Percentiles rank a stretch among this genome's conserved stretches.
These are phyloP conservation scores for Neofusicoccum ribis DNA, from an alignment of 2,329 filamentous ascomycete genomes.

Conservation along the genomic window DNA sequence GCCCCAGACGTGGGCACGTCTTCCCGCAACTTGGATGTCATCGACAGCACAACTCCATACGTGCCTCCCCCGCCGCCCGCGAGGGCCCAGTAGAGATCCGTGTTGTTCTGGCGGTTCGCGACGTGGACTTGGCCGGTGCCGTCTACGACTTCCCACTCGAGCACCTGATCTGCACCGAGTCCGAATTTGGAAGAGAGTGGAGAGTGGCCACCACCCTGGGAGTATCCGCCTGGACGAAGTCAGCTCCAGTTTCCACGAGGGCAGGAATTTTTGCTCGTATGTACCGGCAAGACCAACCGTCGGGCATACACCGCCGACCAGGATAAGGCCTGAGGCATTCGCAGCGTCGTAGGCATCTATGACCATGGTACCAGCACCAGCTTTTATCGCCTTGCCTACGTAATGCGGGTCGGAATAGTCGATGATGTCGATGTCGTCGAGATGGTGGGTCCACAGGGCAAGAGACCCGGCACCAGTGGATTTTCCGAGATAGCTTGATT, in stretches of 20 bases:
- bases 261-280: not conserved
- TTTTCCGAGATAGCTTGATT: conserved; percentile 29
- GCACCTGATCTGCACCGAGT: conserved; percentile 33
- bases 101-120: conserved; percentile 30
- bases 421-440: conserved; percentile 35
- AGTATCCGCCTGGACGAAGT: conserved; percentile 29
- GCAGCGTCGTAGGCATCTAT: conserved; percentile 30
- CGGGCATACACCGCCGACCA: conserved; percentile 32
- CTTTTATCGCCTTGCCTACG: conserved; percentile 30
- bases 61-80: conserved; percentile 34
- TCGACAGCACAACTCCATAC: conserved; percentile 32
- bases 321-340: conserved; percentile 24
- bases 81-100: conserved; percentile 39
- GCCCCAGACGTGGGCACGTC: conserved; percentile 28
- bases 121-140: conserved; percentile 29
- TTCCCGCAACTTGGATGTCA: conserved; percentile 31
- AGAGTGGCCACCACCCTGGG: conserved; percentile 33
- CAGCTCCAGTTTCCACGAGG: not conserved
- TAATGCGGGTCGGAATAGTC: conserved; percentile 30
- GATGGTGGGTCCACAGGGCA: conserved; percentile 38
- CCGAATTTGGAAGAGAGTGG: conserved; percentile 22
- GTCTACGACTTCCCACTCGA: conserved; percentile 36
- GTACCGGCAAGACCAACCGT: conserved; percentile 33
- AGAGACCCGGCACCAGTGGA: conserved; percentile 36
- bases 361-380: conserved; percentile 35